These are phyloP conservation scores for Phytophthora palmivora DNA, from an alignment of 352 stramenopile species.

Conservation along the genomic window DNA sequence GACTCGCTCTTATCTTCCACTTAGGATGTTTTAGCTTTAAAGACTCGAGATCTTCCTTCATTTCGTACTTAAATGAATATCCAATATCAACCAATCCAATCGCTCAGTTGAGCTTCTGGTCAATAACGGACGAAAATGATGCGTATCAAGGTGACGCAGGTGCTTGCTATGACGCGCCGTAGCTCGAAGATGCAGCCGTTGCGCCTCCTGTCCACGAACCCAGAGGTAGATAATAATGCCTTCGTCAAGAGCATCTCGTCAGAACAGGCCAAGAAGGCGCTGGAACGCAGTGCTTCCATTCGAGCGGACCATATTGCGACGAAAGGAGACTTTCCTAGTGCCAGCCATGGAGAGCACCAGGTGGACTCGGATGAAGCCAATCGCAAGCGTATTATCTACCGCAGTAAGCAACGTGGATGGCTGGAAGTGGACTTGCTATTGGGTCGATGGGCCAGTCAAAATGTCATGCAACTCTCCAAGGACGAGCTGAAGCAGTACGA, in stretches of 20 bases:
- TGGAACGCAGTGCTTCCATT: constrained; percentile 63
- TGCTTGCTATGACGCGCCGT: neutral
- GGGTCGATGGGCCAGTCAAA: constrained; percentile 93
- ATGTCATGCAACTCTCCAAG: constrained; percentile 84
- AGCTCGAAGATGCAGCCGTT: constrained; percentile 4
- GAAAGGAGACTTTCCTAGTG: constrained; percentile 47
- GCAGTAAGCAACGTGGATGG: constrained; percentile 96
- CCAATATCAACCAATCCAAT: constrained; percentile 16
- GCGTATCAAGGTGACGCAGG: constrained; percentile 2
- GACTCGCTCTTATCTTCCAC: constrained; percentile 7
- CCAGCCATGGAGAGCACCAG: constrained; percentile 59
- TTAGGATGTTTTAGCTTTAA: constrained; percentile 19
- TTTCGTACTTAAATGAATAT: constrained; percentile 16
- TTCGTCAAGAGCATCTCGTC: constrained; percentile 64
- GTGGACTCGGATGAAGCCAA: constrained; percentile 71
- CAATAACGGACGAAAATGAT: constrained; percentile 5
- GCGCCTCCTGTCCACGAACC: constrained; percentile 46
- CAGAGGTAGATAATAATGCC: constrained; percentile 49
- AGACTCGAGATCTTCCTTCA: constrained; percentile 23
- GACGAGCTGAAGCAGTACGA: constrained; percentile 95
- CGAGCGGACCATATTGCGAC: constrained; percentile 57
- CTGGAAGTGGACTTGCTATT: constrained; percentile 96
- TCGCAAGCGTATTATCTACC: constrained; percentile 95
- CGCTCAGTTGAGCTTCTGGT: neutral
- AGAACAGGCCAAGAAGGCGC: constrained; percentile 56